These are phyloP conservation scores for Mortierella polycephala DNA, from an alignment of 371 early-diverging fungal genomes.

Conservation along the genomic window DNA sequence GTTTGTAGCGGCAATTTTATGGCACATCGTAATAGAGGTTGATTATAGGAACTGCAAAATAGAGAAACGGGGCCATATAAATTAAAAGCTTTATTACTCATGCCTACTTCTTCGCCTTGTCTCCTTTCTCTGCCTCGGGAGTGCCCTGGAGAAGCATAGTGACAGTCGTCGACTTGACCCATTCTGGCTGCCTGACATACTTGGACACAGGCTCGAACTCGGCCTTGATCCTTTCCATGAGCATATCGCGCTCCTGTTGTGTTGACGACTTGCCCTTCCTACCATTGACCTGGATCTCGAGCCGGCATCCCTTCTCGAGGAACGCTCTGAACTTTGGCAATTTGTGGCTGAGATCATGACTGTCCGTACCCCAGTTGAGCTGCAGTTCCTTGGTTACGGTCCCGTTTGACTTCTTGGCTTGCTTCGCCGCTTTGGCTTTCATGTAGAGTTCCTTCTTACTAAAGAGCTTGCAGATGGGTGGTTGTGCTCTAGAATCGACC, in stretches of 20 bases:
- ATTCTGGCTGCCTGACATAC: constrained; percentile 43
- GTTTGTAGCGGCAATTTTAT: constrained; percentile 18
- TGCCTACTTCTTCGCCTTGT: constrained; percentile 12
- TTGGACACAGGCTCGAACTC: constrained; percentile 51
- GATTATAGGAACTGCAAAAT: background rate
- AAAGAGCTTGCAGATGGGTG: constrained; percentile 67
- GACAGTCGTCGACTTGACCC: constrained; percentile 40
- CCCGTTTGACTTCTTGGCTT: constrained; percentile 56
- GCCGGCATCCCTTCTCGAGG: constrained; percentile 67
- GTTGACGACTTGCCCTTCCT: constrained; percentile 57
- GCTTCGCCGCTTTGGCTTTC: constrained; percentile 63
- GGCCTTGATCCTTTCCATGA: constrained; percentile 34
- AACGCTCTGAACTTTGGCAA: constrained; percentile 61
- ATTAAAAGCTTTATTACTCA: constrained; percentile 5
- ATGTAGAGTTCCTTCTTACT: constrained; percentile 66
- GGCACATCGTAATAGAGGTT: background rate
- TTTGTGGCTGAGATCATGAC: constrained; percentile 69
- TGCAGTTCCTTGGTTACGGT: constrained; percentile 62
- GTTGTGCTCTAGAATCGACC: constrained; percentile 59
- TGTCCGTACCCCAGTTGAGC: constrained; percentile 69
- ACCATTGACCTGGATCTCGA: constrained; percentile 65
- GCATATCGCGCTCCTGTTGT: constrained; percentile 26
- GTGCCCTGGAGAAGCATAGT: constrained; percentile 47
- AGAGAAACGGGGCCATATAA: background rate
- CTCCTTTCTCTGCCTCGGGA: constrained; percentile 13